Conservation (phyloP, 1,139 yeast species). For the Candida sp. region DNA sequence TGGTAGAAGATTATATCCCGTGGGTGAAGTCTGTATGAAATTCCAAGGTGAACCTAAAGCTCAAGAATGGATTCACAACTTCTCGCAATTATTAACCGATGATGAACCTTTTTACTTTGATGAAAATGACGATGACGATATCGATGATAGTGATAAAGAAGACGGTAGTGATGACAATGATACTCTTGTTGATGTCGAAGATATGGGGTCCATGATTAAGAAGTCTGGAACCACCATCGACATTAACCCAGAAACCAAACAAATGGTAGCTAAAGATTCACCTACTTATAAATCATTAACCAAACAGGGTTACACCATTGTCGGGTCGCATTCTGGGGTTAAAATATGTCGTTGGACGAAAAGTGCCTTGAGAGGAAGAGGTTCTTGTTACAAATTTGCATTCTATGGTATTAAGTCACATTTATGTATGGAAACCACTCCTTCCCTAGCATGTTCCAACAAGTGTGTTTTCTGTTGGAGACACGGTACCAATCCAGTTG, state of each 20-base stretch:
- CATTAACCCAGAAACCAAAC: conserved; percentile 50
- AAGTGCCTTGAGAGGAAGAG: conserved; percentile 89
- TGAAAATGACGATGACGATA: conserved; percentile 27
- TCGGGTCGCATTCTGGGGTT: conserved; percentile 94
- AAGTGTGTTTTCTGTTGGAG: conserved; percentile 98
- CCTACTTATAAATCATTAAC: conserved; percentile 88
- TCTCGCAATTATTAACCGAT: conserved; percentile 60
- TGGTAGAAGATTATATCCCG: conserved; percentile 77
- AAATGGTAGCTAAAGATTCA: conserved; percentile 88
- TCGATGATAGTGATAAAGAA: conserved; percentile 38
- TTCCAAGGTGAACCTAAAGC: conserved; percentile 60
- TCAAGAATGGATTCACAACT: conserved; percentile 62
- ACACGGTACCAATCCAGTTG: conserved; percentile 96
- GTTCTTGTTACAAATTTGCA: conserved; percentile 91
- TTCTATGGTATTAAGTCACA: conserved; percentile 89
- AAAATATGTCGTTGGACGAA: conserved; percentile 97
- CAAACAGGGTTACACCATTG: conserved; percentile 90
- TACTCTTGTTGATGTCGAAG: conserved; percentile 77
- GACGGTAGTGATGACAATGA: conserved; percentile 47
- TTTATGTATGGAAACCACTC: conserved; percentile 95
- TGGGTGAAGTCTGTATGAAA: conserved; percentile 85
- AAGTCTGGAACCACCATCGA: conserved; percentile 20
- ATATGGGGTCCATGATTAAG: conserved; percentile 65
- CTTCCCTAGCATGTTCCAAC: conserved; percentile 89
- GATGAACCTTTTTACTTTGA: conserved; percentile 59